These are phyloP conservation scores for Candida sp. DNA, from an alignment of 1,139 yeast genomes.

Conservation along the genomic window DNA sequence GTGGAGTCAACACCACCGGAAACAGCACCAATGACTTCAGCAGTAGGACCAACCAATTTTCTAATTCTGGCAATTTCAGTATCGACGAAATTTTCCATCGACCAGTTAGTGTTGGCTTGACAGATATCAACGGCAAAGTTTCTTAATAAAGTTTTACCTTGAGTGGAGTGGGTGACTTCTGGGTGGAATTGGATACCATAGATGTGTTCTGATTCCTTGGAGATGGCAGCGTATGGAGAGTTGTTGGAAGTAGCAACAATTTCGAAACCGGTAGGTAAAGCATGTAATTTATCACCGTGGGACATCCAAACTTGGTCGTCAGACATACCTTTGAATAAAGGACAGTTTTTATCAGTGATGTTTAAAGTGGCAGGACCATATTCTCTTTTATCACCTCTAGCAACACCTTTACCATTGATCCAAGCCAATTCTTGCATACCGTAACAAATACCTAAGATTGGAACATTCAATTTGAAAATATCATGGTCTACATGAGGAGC, in stretches of 20 bases:
- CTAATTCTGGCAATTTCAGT: constrained; percentile 93
- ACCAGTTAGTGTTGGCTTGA: constrained; percentile 87
- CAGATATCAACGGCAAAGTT: constrained; percentile 95
- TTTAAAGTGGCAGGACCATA: constrained; percentile 94
- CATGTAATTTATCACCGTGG: constrained; percentile 93
- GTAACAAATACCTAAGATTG: constrained; percentile 96
- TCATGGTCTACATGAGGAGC: constrained; percentile 98
- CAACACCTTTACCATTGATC: constrained; percentile 95
- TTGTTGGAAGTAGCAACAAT: constrained; percentile 89
- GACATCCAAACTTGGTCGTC: constrained; percentile 99
- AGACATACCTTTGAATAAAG: constrained; percentile 83
- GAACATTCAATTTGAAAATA: constrained; percentile 85
- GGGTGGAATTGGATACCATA: constrained; percentile 99
- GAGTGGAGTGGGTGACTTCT: constrained; percentile 94
- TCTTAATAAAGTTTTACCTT: constrained; percentile 82
- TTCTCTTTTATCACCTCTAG: constrained; percentile 97
- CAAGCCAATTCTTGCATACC: constrained; percentile 99
- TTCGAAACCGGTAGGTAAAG: constrained; percentile 86
- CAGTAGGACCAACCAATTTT: constrained; percentile 91
- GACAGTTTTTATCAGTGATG: constrained; percentile 65
- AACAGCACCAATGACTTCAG: constrained; percentile 99
- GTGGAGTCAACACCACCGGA: constrained; percentile 99
- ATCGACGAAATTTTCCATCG: constrained; percentile 96
- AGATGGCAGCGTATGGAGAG: constrained; percentile 95
- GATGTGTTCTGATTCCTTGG: constrained; percentile 68